Conservation (phyloP, 805 yeast genomes). For the Starmerella tilneyi region DNA sequence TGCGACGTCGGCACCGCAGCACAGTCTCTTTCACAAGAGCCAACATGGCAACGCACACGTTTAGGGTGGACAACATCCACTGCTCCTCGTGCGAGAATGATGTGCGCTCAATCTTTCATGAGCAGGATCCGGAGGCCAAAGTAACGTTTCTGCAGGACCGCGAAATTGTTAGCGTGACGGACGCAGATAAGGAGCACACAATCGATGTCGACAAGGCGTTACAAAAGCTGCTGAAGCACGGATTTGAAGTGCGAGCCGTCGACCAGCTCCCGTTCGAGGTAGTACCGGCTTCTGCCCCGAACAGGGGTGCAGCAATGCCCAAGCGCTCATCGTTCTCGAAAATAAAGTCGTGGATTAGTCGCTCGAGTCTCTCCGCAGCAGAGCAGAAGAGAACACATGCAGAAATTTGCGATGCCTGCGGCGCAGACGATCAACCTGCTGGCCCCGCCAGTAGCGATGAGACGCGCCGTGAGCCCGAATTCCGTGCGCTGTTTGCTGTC, state of each 20-base stretch:
- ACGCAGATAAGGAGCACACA: conserved; percentile 8
- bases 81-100: conserved; percentile 43
- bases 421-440: neutral
- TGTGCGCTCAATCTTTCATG: conserved; percentile 30
- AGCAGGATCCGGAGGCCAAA: conserved; percentile 21
- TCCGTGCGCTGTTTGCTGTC: conserved; percentile 45
- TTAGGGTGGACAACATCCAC: conserved; percentile 41
- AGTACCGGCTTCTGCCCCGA: neutral
- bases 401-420: conserved; percentile 20
- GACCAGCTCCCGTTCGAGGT: conserved; percentile 10
- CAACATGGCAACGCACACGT: conserved; percentile 13
- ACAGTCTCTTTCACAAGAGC: neutral
- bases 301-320: neutral
- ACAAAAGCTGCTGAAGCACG: conserved; percentile 22
- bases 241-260: conserved; percentile 25
- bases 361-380: conserved; percentile 1
- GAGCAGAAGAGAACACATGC: conserved; percentile 19
- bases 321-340: conserved; percentile 2
- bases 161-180: conserved; percentile 26
- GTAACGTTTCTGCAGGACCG: conserved; percentile 27
- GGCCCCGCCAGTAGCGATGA: neutral
- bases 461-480: conserved; percentile 19
- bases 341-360: neutral
- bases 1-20: neutral
- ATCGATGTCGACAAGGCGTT: conserved; percentile 16